Percentiles rank a stretch among this genome's conserved stretches.
Conservation (phyloP, 495 filamentous ascomycete species). For the Annulohypoxylon maeteangense region DNA sequence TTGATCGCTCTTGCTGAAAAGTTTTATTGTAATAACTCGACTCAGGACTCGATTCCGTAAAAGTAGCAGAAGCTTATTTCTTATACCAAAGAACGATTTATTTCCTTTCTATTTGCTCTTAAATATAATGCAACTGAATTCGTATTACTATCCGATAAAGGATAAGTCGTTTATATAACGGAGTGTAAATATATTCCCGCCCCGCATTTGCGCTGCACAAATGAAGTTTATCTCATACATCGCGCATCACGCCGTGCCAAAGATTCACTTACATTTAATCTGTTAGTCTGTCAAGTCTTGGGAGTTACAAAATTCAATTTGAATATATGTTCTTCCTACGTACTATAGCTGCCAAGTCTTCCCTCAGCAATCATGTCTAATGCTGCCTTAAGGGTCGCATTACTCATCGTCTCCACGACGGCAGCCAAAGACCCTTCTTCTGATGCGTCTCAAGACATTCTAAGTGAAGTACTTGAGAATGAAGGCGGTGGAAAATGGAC, state of each 20-base stretch:
- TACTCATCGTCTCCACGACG: conserved; percentile 94
- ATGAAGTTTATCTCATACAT: conserved; percentile 25
- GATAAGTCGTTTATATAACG: background rate
- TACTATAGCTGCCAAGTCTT: background rate
- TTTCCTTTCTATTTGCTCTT: background rate
- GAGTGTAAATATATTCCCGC: background rate
- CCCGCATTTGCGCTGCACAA: conserved; percentile 27
- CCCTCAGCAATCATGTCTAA: conserved; percentile 45
- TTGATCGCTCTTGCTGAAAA: background rate
- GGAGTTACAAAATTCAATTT: background rate
- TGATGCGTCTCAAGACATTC: conserved; percentile 72
- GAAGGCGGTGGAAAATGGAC: conserved; percentile 75
- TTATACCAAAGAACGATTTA: background rate
- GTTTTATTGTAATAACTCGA: background rate
- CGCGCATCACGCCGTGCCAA: background rate
- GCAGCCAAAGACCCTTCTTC: conserved; percentile 82
- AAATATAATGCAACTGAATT: background rate
- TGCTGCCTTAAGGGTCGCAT: conserved; percentile 68
- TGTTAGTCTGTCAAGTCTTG: background rate
- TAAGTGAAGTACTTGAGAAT: conserved; percentile 73
- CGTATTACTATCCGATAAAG: background rate
- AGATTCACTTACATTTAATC: conserved; percentile 11
- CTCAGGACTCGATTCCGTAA: background rate
- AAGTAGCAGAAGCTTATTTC: background rate
- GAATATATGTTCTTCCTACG: background rate